Base-by-base conservation (phyloP, 2,329 filamentous ascomycete species). In the Epichloe gansuensis region DNA sequence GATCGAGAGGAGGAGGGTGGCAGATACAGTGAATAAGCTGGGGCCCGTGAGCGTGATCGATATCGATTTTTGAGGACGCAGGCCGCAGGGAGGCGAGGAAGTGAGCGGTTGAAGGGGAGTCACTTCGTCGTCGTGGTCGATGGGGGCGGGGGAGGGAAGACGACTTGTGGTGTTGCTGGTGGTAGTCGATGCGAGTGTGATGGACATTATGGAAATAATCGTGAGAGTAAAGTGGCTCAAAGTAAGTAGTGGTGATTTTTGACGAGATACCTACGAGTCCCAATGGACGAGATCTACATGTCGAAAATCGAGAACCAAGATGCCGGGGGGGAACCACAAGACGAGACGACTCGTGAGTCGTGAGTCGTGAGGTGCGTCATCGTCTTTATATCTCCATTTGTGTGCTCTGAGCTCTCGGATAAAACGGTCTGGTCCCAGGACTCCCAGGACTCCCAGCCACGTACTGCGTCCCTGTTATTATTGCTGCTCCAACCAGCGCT, bases 31-130 rank as follows among this genome's bases (percentile, higher is more conserved):
- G 50, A 77, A 70, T 53, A 80, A 71, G 57, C 71, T 66, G 7
- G 68, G 63, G 39, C 73, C 75, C 51, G 77, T 70, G 13, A 82
- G 71, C 0, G 77, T 80, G 50, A 81, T 61, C 41, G 71, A 73
- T 51, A 80, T 67, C 44, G 75, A 70, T 56, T 73, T 70, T 61
- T 79, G 75, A 36, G 48, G 40, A 13, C 70, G 70, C 55, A 75
- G 58, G 35, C 61, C 34, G 39, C 51, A 56, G 5, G 52, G 49
- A 34, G 35, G 44, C 8, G 43, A 34, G 21, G 41, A 38, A 12
- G 41, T 2, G n/a, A 31, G 15, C n/a, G 47, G 2, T 35, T 43
- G 41, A n/a, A 45, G 6, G 40, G 13, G 7, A 21, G 17, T 9
- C 27, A 41, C n/a, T 21, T 34, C n/a, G 23, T 45, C 49, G 21